These are phyloP conservation scores for Saccharum officinarum DNA, from an alignment of 176 grass and related monocot species.

Conservation along the genomic window DNA sequence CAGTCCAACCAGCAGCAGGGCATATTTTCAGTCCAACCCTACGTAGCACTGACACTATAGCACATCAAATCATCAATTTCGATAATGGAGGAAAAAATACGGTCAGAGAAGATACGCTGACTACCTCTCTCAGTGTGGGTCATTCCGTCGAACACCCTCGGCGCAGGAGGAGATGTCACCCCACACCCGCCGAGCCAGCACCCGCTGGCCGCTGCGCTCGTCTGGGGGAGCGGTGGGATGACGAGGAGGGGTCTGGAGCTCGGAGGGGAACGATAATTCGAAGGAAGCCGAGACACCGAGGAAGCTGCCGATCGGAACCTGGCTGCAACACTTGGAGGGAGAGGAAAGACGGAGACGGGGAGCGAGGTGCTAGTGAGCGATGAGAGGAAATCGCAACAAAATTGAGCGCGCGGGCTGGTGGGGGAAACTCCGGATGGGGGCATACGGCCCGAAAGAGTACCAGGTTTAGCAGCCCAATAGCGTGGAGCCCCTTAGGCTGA, in stretches of 20 bases:
- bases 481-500: no score
- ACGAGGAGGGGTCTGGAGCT: background rate
- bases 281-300: background rate
- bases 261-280: background rate
- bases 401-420: background rate
- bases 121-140: background rate
- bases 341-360: background rate
- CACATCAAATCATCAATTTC: no score
- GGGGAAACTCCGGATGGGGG: background rate
- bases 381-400: background rate
- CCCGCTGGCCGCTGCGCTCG: background rate
- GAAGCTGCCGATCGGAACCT: background rate
- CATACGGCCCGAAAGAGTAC: background rate
- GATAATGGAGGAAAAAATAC: background rate
- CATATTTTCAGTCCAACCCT: no score
- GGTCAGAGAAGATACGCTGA: background rate
- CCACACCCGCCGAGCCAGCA: background rate
- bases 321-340: background rate
- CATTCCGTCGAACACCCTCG: constrained; percentile 33
- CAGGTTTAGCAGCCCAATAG: background rate
- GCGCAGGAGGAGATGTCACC: background rate
- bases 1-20: no score
- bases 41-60: no score
- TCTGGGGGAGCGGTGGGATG: background rate
- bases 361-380: background rate